Conservation (phyloP, 1,284 basidiomycete genomes). For the Ceratobasidium sp. region DNA sequence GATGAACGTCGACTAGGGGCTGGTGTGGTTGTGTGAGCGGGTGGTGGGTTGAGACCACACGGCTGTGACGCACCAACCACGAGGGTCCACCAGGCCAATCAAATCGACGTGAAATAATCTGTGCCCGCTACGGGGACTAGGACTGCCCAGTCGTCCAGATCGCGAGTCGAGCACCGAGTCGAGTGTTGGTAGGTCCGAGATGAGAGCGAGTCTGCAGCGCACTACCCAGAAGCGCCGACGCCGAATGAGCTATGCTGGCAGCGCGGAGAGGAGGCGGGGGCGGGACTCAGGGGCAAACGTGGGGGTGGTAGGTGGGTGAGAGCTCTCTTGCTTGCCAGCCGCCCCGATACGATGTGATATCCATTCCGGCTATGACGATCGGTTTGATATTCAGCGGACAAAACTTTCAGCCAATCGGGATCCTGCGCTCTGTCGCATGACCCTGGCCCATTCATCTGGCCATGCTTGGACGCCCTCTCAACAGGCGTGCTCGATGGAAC, state of each 20-base stretch:
- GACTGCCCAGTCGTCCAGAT: too few relatives aligned
- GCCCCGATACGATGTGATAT: constrained; percentile 2
- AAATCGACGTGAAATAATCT: neutral
- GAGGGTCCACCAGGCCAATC: neutral
- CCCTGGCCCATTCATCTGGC: neutral
- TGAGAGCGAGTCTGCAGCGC: too few relatives aligned
- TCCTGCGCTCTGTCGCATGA: neutral
- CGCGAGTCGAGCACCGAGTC: too few relatives aligned
- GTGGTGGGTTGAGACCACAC: constrained; percentile 11
- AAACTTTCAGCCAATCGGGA: neutral
- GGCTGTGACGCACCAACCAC: constrained; percentile 15
- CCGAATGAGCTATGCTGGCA: neutral
- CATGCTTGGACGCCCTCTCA: too few relatives aligned
- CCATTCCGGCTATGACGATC: neutral
- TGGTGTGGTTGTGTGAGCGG: constrained; percentile 9
- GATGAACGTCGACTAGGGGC: neutral
- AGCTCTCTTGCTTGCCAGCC: neutral
- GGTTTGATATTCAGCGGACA: constrained; percentile 10
- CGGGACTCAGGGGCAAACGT: neutral
- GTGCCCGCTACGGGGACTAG: too few relatives aligned
- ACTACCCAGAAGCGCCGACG: too few relatives aligned
- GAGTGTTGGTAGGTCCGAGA: too few relatives aligned
- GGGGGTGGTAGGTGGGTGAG: neutral
- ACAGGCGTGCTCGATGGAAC: neutral
- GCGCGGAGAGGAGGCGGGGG: neutral